Conservation (phyloP, 208 protist genomes). For the Leishmania guyanensis region DNA sequence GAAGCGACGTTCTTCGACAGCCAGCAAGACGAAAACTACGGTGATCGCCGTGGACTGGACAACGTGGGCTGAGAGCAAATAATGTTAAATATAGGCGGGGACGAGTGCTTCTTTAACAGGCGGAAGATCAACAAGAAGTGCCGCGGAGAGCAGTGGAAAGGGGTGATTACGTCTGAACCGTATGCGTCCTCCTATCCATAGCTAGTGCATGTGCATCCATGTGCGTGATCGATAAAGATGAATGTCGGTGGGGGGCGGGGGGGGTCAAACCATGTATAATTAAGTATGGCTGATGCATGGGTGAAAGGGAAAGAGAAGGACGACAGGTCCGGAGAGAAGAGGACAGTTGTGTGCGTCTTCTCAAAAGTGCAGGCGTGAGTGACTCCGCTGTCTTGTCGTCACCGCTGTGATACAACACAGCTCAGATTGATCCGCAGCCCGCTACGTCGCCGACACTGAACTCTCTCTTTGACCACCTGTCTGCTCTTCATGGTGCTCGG, state of each 20-base stretch:
- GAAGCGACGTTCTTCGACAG: no score
- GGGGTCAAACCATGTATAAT: not conserved
- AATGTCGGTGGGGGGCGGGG: not conserved
- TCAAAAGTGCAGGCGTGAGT: no score
- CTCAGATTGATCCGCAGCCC: not conserved
- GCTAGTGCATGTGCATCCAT: not conserved
- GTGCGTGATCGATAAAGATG: not conserved
- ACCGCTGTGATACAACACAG: not conserved
- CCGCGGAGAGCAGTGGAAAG: no score
- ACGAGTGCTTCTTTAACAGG: no score
- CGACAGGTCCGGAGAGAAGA: not conserved
- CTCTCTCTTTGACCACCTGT: not conserved
- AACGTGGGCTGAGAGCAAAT: no score
- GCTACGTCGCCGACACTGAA: not conserved
- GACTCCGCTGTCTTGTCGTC: no score
- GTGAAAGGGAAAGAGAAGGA: not conserved
- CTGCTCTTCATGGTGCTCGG: not conserved
- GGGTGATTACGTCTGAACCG: not conserved
- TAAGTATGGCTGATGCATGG: not conserved
- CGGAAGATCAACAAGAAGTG: no score
- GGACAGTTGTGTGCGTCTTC: not conserved
- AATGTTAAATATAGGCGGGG: no score
- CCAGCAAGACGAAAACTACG: no score
- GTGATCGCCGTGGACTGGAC: no score
- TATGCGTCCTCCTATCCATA: not conserved